Evolutionary conservation across 352 stramenopile species (phyloP), one percentile per base, ranked within the genome.

Genomic region (Pythium grandisporangium): DNA sequence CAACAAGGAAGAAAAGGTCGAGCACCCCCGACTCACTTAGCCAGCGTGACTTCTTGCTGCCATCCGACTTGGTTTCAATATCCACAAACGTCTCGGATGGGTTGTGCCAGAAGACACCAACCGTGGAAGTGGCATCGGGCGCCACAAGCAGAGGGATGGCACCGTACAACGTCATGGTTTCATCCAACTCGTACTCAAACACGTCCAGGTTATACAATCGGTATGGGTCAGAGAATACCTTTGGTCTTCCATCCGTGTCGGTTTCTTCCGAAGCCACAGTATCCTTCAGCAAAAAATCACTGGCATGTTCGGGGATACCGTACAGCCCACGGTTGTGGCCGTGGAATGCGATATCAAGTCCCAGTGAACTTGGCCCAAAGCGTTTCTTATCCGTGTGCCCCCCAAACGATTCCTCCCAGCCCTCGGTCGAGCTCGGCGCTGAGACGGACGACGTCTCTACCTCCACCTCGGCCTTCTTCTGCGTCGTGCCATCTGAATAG

Each of bases 171-270:
- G 96, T 92, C 92, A 99, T 99, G n/a, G 95, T 90, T 23, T 96
- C 85, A 58, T 99, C 91, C 47, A 99, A 71, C 48, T 99, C 96
- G 66, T 99, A 99, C 72, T 99, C 96, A 58, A 99, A 99, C 16
- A 99, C 97, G 58, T 99, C 97, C 25, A 99, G 74, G 53, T 98
- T 99, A 71, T 99, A 99, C 38, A 99, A 74, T 6, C 97, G 84
- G 63, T 99, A 99, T 6, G 97, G 97, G 47, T 99, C 94, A n/a
- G 59, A 69, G 8, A 76, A 19, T 3, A 61, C 58, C 42, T 66
- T 71, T 22, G 34, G 37, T n/a, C n/a, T n/a, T n/a, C n/a, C n/a
- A n/a, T n/a, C n/a, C 24, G 26, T 45, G 22, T 19, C 55, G 17
- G 11, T 48, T 32, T 29, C 63, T 33, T 32, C 35, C 7, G 27